Percentiles rank a stretch among this genome's conserved stretches.
Conservation (phyloP, 31 red algal species). For the Odonthalia washingtoniensis region DNA sequence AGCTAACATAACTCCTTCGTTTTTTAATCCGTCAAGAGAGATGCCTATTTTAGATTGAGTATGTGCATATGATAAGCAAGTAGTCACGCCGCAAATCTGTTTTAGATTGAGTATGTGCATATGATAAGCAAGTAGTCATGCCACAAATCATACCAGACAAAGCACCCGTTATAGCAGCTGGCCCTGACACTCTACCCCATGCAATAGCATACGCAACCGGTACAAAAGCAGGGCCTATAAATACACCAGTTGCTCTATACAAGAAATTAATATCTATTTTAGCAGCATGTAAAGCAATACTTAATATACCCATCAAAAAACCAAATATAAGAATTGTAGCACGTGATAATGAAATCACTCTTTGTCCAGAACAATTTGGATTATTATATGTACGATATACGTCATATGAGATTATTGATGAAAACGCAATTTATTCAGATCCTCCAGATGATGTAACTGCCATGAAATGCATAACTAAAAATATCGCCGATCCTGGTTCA, state of each 20-base stretch:
- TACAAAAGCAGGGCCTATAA: slow-evolving; percentile 85
- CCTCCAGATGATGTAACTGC: too few species aligned
- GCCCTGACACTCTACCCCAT: slow-evolving; percentile 58
- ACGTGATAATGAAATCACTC: slow-evolving; percentile 77
- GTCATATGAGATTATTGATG: too few species aligned
- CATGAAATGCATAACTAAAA: too few species aligned
- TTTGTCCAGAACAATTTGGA: slow-evolving; percentile 64
- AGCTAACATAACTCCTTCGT: too few species aligned
- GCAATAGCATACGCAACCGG: slow-evolving; percentile 83
- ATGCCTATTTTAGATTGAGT: too few species aligned
- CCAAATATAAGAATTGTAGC: slow-evolving; percentile 77
- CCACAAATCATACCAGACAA: slow-evolving; percentile 58
- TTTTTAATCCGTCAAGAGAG: too few species aligned
- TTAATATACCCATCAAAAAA: slow-evolving; percentile 74
- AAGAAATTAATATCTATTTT: slow-evolving; percentile 68
- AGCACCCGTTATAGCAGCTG: slow-evolving; percentile 74
- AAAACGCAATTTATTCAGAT: too few species aligned
- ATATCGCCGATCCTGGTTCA: too few species aligned
- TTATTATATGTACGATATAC: too few species aligned
- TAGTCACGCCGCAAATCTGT: too few species aligned
- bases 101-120: too few species aligned
- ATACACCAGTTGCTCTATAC: slow-evolving; percentile 85
- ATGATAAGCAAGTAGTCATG: slow-evolving; percentile 70
- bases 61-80: slow-evolving; percentile 74
- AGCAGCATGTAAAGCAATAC: slow-evolving; percentile 80